These are phyloP conservation scores for Rhododendron williamsianum DNA, from an alignment of 148 eudicot species.

Conservation along the genomic window DNA sequence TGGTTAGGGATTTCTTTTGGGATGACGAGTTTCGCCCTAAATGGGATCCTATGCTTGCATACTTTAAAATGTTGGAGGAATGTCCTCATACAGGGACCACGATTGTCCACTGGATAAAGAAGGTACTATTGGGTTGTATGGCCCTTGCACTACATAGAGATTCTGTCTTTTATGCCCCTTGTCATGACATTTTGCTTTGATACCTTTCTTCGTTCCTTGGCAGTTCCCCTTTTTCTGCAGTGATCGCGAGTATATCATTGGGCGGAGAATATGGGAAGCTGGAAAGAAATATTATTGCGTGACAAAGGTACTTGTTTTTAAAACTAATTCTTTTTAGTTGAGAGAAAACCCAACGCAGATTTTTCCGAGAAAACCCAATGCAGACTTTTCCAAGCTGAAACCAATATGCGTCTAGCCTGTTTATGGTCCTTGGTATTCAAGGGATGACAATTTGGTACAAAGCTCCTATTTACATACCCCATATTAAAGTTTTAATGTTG, in stretches of 20 bases:
- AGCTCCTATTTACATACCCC: background rate
- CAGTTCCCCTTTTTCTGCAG: conserved; percentile 99
- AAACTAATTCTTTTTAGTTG: background rate
- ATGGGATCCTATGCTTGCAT: conserved; percentile 92
- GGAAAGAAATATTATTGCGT: conserved; percentile 77
- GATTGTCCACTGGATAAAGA: conserved; percentile 87
- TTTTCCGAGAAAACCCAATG: background rate
- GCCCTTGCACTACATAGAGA: background rate
- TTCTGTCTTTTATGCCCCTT: background rate
- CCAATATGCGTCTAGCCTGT: background rate
- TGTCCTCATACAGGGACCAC: conserved; percentile 60
- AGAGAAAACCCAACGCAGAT: background rate
- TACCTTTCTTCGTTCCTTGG: conserved; percentile 11
- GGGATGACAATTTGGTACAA: background rate
- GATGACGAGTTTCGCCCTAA: conserved; percentile 93
- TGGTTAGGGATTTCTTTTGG: conserved; percentile 98
- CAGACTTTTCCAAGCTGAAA: background rate
- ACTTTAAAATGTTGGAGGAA: conserved; percentile 74
- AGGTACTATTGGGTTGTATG: conserved; percentile 34
- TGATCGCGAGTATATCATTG: conserved; percentile 92
- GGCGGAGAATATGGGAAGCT: conserved; percentile 93
- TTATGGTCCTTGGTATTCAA: background rate
- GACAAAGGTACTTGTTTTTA: conserved; percentile 60
- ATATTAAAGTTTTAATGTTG: background rate
- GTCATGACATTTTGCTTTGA: background rate